Conservation (phyloP, 2,329 filamentous ascomycete genomes). For the Dactylellina leptospora region DNA sequence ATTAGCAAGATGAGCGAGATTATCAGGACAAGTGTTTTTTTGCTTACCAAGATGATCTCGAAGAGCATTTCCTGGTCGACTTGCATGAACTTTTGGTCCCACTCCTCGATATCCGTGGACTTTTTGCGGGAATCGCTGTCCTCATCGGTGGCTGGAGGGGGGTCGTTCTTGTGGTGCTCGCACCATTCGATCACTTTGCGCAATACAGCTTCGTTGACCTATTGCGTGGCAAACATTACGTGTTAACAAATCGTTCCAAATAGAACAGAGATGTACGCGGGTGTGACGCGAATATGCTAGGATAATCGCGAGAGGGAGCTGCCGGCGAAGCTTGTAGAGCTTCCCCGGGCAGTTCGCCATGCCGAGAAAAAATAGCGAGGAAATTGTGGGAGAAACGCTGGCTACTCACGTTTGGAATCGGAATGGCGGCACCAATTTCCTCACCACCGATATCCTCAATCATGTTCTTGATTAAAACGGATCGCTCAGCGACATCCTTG, state of each 20-base stretch:
- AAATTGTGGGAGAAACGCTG: constrained; percentile 7
- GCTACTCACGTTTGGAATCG: constrained; percentile 78
- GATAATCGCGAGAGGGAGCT: not conserved
- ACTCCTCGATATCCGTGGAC: constrained; percentile 98
- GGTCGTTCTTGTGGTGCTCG: constrained; percentile 90
- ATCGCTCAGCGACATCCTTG: constrained; percentile 85
- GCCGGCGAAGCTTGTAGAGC: too few relatives aligned
- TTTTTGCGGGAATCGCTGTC: constrained; percentile 95
- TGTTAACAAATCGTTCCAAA: too few relatives aligned
- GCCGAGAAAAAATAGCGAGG: constrained; percentile 56
- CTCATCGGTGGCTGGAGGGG: constrained; percentile 81
- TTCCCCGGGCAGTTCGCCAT: too few relatives aligned
- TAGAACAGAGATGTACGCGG: too few relatives aligned
- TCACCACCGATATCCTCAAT: constrained; percentile 86
- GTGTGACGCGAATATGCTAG: too few relatives aligned
- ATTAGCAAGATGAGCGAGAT: constrained; percentile 26
- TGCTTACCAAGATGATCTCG: constrained; percentile 91
- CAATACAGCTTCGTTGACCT: constrained; percentile 92
- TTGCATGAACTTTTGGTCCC: constrained; percentile 99
- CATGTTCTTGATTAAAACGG: constrained; percentile 97
- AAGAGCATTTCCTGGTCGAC: constrained; percentile 99
- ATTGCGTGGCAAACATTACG: constrained; percentile 12
- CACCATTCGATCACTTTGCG: constrained; percentile 99
- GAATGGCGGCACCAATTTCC: constrained; percentile 73
- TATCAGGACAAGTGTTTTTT: too few relatives aligned